These are phyloP conservation scores for Ceratobasidium sp. DNA, from an alignment of 1,284 basidiomycete genomes.

Conservation along the genomic window DNA sequence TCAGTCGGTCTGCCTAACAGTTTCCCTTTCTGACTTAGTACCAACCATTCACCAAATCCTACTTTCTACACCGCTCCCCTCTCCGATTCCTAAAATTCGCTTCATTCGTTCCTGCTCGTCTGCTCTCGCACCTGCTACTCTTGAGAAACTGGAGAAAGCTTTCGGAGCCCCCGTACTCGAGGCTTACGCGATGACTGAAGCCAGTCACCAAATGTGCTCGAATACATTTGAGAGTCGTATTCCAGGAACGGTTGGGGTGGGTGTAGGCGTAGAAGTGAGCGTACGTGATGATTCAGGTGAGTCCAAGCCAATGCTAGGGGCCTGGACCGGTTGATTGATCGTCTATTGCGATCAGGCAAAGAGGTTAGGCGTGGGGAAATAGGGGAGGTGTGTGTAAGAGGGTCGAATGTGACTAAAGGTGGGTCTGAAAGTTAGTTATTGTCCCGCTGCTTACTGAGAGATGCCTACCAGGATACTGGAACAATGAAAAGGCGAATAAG, in stretches of 20 bases:
- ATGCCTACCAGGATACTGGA: constrained; percentile 53
- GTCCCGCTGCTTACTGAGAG: background rate
- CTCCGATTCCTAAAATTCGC: constrained; percentile 56
- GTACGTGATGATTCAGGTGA: constrained; percentile 53
- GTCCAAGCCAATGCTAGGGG: background rate
- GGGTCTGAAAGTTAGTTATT: constrained; percentile 37
- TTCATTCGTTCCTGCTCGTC: constrained; percentile 62
- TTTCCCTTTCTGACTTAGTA: too few species aligned
- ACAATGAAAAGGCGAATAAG: constrained; percentile 56
- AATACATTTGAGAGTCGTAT: constrained; percentile 51
- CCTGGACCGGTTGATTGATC: background rate
- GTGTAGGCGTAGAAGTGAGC: constrained; percentile 58
- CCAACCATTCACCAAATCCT: constrained; percentile 63
- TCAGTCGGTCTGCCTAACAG: too few species aligned
- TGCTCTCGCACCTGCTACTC: constrained; percentile 57
- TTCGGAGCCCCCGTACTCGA: constrained; percentile 61
- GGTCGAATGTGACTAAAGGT: constrained; percentile 58
- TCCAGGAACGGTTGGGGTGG: constrained; percentile 59
- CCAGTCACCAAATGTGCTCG: constrained; percentile 59
- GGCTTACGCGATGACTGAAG: constrained; percentile 58
- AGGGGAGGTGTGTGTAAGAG: constrained; percentile 60
- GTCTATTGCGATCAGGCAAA: constrained; percentile 47
- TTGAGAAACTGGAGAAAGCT: constrained; percentile 57
- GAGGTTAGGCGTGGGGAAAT: constrained; percentile 54
- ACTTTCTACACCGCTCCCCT: constrained; percentile 55